Evolutionary conservation across 1,139 yeast genomes (phyloP), one percentile per base, ranked within the genome.

Genomic region (Pichia sp.): DNA sequence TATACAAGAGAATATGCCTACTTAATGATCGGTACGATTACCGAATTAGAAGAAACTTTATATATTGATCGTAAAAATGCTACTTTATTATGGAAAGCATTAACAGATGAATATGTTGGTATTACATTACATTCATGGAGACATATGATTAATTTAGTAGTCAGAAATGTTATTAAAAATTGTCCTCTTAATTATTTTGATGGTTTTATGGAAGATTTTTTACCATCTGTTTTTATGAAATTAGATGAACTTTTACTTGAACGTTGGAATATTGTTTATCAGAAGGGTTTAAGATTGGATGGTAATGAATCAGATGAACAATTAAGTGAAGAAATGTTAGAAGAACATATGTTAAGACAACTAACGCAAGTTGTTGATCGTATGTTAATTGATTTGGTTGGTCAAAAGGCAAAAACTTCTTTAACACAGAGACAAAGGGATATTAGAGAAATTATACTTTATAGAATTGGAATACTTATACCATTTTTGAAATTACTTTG

Each of bases 271-370:
- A 73, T 76, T 51, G 85, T 82, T 10, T 78, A 81, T 60, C 70
- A 72, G 54, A 73, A 74, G 49, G 95, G 95, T n/a, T 67, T 83
- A 45, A 84, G 80, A 57, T 67, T 82, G 43, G 80, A 74, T 55
- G 85, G 85, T 1, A 76, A 75, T 50, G 85, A 78, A 52, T 86
- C 82, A 51, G 95, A 87, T 55, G 94, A 83, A 47, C 82, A 87
- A 20, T 71, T 94, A 56, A 82, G 94, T n/a, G 97, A 90, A 59
- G 98, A 92, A 61, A 92, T 92, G 95, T 84, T 92, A 86, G 97
- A 92, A 55, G 98, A 92, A 61, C 96, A 92, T 62, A 74, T 92
- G 72, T 70, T 92, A 51, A 72, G 98, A 52, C 97, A 92, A 63
- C 73, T 92, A 45, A 89, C 97, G 0, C 96, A 96, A 2, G 89